phyloP scores from a whole-genome alignment of 495 filamentous ascomycete genomes.

The Acidomyces sp. region DNA sequence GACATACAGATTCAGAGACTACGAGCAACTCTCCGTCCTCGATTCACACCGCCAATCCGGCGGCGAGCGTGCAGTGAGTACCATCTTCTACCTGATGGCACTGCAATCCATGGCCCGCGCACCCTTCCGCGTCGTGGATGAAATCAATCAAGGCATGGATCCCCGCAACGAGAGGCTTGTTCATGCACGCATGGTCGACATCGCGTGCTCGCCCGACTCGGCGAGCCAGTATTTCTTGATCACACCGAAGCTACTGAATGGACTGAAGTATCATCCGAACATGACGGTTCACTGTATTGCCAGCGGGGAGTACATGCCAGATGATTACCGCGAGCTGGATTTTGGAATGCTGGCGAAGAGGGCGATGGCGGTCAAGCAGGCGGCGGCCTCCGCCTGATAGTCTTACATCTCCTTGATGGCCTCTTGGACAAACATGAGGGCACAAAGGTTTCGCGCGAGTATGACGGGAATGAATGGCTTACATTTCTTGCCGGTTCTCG shows the following conservation, averaged over 20 bases:
- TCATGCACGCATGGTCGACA: conserved; percentile 64
- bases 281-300: conserved; percentile 94
- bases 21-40: conserved; percentile 69
- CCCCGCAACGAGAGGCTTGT: conserved; percentile 96
- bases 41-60: conserved; percentile 90
- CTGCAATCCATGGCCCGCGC: conserved; percentile 85
- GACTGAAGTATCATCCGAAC: conserved; percentile 68
- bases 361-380: conserved; percentile 12
- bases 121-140: conserved; percentile 98
- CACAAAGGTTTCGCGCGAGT: too few relatives aligned
- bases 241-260: conserved; percentile 87
- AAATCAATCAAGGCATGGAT: conserved; percentile 99
- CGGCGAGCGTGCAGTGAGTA: conserved; percentile 89
- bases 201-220: conserved; percentile 38
- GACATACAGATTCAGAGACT: conserved; percentile 41
- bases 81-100: conserved; percentile 99
- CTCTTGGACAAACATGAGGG: too few relatives aligned
- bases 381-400: neutral
- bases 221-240: conserved; percentile 81
- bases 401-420: too few relatives aligned
- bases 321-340: conserved; percentile 39
- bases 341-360: conserved; percentile 34
- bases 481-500: too few relatives aligned
- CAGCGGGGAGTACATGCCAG: conserved; percentile 79
- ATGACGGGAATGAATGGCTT: too few relatives aligned